Base-by-base conservation (phyloP, 2,329 filamentous ascomycete species). In the Paraconiothyrium brasiliense region DNA sequence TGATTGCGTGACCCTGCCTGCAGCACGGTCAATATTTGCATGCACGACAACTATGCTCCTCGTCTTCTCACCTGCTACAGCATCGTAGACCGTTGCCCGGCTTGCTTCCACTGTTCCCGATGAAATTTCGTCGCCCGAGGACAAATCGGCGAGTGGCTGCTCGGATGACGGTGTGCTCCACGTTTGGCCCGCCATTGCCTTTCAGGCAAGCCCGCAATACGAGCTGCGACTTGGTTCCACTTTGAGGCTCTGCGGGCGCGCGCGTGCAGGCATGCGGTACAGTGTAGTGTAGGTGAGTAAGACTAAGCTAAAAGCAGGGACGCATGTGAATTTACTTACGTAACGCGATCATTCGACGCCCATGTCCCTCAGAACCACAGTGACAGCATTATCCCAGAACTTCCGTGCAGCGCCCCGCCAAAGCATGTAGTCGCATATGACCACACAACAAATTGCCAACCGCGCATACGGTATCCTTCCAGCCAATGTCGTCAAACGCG, bases 381-480 rank as follows among this genome's bases (percentile, higher is more conserved):
- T 14, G 14, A 37, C 35, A 37, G 2, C 10, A 3, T 32, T n/a
- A 24, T 24, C 8, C 22, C 34, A 27, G 35, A 13, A 4, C 22
- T 13, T 50, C 24, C 20, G 48, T 54, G 20, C 20, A 20, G 20
- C 20, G 20, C 20, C 20, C 20, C 20, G 20, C 20, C 65, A 64
- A 75, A 76, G 69, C 70, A 78, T 78, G 75, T 77, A 75, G 72
- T 71, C 64, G 67, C 74, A 69, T 72, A 78, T 78, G 76, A 74
- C 67, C 70, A 69, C 68, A 87, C 76, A 76, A 72, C 88, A 90
- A 77, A 83, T 96, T 63, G 84, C 95, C 78, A 88, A 92, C 76
- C 89, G 93, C 80, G 89, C 91, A 76, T 84, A 89, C 64, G 92
- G 92, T 80, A 85, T 85, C 62, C 62, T 57, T 71, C 81, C 83